These are phyloP conservation scores for Russula griseocarnosa DNA, from an alignment of 768 basidiomycete genomes.

Conservation along the genomic window DNA sequence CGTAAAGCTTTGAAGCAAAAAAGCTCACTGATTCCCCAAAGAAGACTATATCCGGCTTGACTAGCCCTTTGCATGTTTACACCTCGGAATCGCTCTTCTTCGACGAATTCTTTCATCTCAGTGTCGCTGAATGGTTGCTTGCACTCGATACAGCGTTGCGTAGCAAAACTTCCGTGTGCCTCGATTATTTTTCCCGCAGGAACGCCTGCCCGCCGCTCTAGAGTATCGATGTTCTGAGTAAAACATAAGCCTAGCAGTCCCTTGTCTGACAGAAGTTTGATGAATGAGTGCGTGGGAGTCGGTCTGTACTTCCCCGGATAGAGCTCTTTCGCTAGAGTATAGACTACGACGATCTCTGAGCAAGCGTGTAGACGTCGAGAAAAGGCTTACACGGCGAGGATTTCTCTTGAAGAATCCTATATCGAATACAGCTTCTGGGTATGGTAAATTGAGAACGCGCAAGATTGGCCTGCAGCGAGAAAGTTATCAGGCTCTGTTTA, in stretches of 20 bases:
- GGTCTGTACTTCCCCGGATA: slow-evolving; percentile 89
- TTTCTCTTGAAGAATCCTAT: slow-evolving; percentile 78
- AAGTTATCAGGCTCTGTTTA: background rate
- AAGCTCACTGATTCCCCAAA: slow-evolving; percentile 72
- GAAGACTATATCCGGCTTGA: slow-evolving; percentile 95
- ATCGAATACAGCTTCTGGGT: slow-evolving; percentile 94
- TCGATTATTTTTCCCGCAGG: slow-evolving; percentile 75
- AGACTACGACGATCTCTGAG: slow-evolving; percentile 47
- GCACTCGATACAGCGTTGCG: slow-evolving; percentile 81
- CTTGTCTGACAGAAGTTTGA: slow-evolving; percentile 72
- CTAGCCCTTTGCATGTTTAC: slow-evolving; percentile 64
- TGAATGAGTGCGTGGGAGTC: slow-evolving; percentile 86
- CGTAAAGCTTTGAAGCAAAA: background rate
- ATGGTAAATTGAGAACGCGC: slow-evolving; percentile 72
- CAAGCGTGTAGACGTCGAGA: background rate
- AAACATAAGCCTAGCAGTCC: slow-evolving; percentile 70
- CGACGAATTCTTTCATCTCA: slow-evolving; percentile 63
- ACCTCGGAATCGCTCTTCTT: slow-evolving; percentile 64
- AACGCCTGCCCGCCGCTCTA: slow-evolving; percentile 81
- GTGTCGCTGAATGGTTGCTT: slow-evolving; percentile 51
- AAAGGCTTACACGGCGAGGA: slow-evolving; percentile 62
- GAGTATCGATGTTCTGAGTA: slow-evolving; percentile 91
- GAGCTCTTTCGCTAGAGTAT: slow-evolving; percentile 87
- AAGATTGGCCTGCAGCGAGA: slow-evolving; percentile 60
- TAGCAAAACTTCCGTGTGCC: slow-evolving; percentile 94